Percentiles rank a stretch among this genome's conserved stretches.
Conservation (phyloP, 2,329 filamentous ascomycete species). For the Verruconis gallopava region DNA sequence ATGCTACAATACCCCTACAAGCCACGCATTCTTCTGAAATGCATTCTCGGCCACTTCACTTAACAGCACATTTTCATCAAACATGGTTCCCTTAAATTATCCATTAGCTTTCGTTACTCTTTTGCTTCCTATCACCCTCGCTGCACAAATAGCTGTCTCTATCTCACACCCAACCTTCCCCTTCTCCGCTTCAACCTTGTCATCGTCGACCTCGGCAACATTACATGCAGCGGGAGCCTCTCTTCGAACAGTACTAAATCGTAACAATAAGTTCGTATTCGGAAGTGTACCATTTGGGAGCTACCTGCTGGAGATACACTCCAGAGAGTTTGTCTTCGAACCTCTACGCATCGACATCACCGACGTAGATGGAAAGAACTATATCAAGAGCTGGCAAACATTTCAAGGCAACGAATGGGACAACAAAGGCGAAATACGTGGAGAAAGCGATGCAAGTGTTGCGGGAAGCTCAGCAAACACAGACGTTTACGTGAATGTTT, state of each 20-base stretch:
- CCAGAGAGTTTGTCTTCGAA: slow-evolving; percentile 59
- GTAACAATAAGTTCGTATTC: slow-evolving; percentile 63
- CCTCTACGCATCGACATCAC: slow-evolving; percentile 67
- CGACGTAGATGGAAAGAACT: slow-evolving; percentile 17
- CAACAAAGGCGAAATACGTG: slow-evolving; percentile 59
- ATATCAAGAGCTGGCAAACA: slow-evolving; percentile 63
- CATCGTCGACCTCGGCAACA: slow-evolving; percentile 49
- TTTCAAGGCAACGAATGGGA: slow-evolving; percentile 82
- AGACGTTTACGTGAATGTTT: slow-evolving; percentile 49
- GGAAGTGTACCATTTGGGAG: slow-evolving; percentile 55
- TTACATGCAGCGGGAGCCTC: slow-evolving; percentile 44
- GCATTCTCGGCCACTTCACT: no score
- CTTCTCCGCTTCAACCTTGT: slow-evolving; percentile 32
- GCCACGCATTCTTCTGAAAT: no score
- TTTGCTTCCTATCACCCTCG: no score
- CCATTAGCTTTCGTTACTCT: no score
- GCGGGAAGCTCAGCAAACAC: slow-evolving; percentile 38
- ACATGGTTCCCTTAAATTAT: no score
- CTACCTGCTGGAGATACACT: slow-evolving; percentile 74
- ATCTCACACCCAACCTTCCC: neutral
- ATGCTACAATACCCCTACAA: no score
- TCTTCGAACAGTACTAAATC: slow-evolving; percentile 50
- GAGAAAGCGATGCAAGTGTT: slow-evolving; percentile 22
- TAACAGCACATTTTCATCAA: no score
- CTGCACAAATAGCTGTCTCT: neutral